Conservation (phyloP, 345 rosid species). For the Excoecaria agallocha region DNA sequence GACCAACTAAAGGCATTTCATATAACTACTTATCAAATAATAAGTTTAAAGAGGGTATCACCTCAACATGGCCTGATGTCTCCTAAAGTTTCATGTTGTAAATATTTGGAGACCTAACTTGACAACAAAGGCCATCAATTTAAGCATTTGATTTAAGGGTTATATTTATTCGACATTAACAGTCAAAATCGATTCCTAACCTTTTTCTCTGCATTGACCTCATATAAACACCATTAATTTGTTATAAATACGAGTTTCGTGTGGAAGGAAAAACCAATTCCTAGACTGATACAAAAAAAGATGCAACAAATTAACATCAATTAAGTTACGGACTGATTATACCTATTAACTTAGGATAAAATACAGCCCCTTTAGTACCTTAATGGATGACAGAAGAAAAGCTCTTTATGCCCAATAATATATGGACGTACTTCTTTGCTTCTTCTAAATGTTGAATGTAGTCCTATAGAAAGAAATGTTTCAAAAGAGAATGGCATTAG, state of each 20-base stretch:
- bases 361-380: slow-evolving; percentile 44
- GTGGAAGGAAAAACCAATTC: slow-evolving; percentile 96
- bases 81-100: slow-evolving; percentile 96
- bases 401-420: slow-evolving; percentile 82
- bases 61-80: slow-evolving; percentile 97
- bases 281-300: slow-evolving; percentile 65
- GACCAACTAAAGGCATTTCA: neutral
- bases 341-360: slow-evolving; percentile 5
- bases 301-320: slow-evolving; percentile 14
- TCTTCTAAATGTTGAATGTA: slow-evolving; percentile 69
- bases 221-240: slow-evolving; percentile 74
- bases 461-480: slow-evolving; percentile 44
- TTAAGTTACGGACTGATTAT: neutral
- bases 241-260: slow-evolving; percentile 83
- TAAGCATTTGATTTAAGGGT: slow-evolving; percentile 12
- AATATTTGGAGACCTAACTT: slow-evolving; percentile 93
- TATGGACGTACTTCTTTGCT: slow-evolving; percentile 92
- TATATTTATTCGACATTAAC: neutral
- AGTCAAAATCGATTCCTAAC: slow-evolving; percentile 35
- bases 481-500: too few species aligned
- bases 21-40: neutral
- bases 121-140: slow-evolving; percentile 31
- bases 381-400: slow-evolving; percentile 80
- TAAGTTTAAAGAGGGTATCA: slow-evolving; percentile 27
- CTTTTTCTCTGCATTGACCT: slow-evolving; percentile 73